Conservation (phyloP, 768 basidiomycete genomes). For the Phanerochaete carnosa region DNA sequence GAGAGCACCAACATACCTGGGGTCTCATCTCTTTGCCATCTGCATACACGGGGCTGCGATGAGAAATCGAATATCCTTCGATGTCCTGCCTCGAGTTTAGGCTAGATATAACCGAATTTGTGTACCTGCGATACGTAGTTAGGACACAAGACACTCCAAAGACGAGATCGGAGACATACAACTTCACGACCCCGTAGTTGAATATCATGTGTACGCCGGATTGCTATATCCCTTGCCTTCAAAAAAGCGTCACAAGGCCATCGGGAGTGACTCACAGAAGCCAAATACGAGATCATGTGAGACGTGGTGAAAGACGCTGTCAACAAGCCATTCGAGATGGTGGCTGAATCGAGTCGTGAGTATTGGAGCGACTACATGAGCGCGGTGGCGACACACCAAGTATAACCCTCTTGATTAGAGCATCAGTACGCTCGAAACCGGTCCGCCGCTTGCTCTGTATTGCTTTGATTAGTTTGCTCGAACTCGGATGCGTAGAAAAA, state of each 20-base stretch:
- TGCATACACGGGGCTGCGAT: too few relatives aligned
- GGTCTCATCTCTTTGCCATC: too few relatives aligned
- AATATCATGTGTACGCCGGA: slow-evolving; percentile 6
- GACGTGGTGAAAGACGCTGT: slow-evolving; percentile 5
- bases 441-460: slow-evolving; percentile 7
- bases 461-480: neutral
- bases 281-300: slow-evolving; percentile 9
- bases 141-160: too few relatives aligned
- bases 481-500: neutral
- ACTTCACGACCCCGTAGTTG: slow-evolving; percentile 36
- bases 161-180: slow-evolving; percentile 2
- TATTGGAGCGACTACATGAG: too few relatives aligned
- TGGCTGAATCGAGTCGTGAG: neutral
- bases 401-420: slow-evolving; percentile 10
- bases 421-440: slow-evolving; percentile 10
- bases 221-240: neutral
- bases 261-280: neutral
- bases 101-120: too few relatives aligned
- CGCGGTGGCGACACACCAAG: slow-evolving; percentile 1
- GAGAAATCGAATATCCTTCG: too few relatives aligned
- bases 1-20: too few relatives aligned
- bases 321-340: slow-evolving; percentile 7
- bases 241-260: neutral
- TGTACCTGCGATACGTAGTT: too few relatives aligned
- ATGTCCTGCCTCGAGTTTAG: too few relatives aligned